phyloP scores from a whole-genome alignment of 2,329 filamentous ascomycete species.

The Pleomassaria siparia region DNA sequence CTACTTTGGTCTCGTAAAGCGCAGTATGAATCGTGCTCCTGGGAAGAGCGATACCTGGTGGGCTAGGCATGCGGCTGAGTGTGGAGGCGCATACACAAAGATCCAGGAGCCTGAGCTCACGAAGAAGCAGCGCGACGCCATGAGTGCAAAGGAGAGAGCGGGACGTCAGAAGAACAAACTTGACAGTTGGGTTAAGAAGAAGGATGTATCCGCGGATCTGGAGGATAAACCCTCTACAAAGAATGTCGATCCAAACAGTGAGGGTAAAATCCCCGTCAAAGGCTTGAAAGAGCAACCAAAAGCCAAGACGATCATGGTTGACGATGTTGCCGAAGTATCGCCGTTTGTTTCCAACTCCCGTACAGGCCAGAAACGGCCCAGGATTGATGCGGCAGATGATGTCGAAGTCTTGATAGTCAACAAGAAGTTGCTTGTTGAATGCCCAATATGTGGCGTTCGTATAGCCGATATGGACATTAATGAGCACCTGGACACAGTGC shows the following conservation, averaged over 20 bases:
- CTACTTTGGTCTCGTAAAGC: conserved; percentile 49
- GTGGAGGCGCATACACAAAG: conserved; percentile 46
- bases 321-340: conserved; percentile 4
- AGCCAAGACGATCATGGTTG: conserved; percentile 9
- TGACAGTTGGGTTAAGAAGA: conserved; percentile 42
- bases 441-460: conserved; percentile 41
- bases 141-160: conserved; percentile 45
- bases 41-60: conserved; percentile 48
- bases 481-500: conserved; percentile 42
- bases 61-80: conserved; percentile 42
- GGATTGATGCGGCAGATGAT: conserved; percentile 6
- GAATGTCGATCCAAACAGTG: conserved; percentile 9
- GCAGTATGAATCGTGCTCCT: conserved; percentile 49
- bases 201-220: conserved; percentile 1
- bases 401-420: conserved; percentile 12
- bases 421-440: conserved; percentile 34
- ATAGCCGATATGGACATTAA: conserved; percentile 41
- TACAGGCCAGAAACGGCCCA: conserved; percentile 24
- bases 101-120: conserved; percentile 45
- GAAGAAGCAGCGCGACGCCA: conserved; percentile 43
- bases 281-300: conserved; percentile 11
- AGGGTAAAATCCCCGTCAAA: conserved; percentile 11
- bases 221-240: conserved; percentile 16
- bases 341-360: not conserved
- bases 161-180: conserved; percentile 49